Evolutionary conservation across 148 eudicot genomes (phyloP), one percentile per base, ranked within the genome.

Genomic region (Rhododendron henanense): DNA sequence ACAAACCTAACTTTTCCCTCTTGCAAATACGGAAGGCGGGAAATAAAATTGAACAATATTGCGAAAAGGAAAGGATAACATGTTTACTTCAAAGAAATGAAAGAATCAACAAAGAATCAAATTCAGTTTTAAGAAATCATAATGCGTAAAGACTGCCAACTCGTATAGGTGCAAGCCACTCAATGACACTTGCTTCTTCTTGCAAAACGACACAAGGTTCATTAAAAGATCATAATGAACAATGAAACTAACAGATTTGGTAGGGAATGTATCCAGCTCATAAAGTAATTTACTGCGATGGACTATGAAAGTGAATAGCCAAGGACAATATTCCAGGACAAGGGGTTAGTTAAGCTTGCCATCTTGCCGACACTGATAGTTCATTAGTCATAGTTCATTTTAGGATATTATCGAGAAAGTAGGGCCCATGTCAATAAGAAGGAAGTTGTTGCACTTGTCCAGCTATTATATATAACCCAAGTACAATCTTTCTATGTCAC

Each of bases 171-270:
- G 57, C 81, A 79, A 47, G 33, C 55, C 81, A n/a, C 75, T 9
- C 81, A 78, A 41, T 78, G 51, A 76, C n/a, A 25, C 78, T 74
- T 3, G 81, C 53, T 41, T 44, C 44, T 78, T 41, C 81, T 78
- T 78, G 81, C 53, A 21, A 78, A 77, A 78, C 51, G 51, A 78
- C 48, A 78, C 23, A 78, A 78, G 53, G 23, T 78, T 44, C 81
- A 78, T 41, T 78, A 21, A 23, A 41, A 78, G 51, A 39, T 78
- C 81, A 78, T 44, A 10, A 23, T 1, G 33, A 78, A 78, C 81
- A 78, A 44, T 0, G 5, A 78, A 78, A 23, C 4, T 39, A 23
- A 78, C 81, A 78, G 31, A 78, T 78, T 8, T 41, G 53, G 31
- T 23, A 78, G 51, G 3, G n/a, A 41, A 10, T n/a, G 51, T 78